Base-by-base conservation (phyloP, 345 rosid genomes). In the Melaleuca alternifolia region DNA sequence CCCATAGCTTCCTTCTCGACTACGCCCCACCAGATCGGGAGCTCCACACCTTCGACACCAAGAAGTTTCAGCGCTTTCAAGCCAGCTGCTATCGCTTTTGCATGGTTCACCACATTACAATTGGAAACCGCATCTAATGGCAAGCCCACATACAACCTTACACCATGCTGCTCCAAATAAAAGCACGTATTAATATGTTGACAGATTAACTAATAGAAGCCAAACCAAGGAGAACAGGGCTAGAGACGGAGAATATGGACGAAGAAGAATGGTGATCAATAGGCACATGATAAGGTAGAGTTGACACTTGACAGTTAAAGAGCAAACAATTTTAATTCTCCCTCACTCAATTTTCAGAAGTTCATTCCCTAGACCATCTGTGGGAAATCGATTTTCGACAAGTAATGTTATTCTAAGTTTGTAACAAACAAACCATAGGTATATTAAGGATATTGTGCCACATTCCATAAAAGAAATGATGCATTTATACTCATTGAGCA, bases 1-100 rank as follows among this genome's bases (percentile, higher is more conserved):
- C 97, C 99, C 89, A 90, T 90, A 56, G 91, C 92, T 90, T 93
- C 98, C 90, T 94, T 97, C 93, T 97, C 99, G n/a, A 86, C 99
- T 3, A 96, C 89, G 48, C 99, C 99, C 99, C 99, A 97, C 93
- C 97, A 97, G 26, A 96, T 89, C 0, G 98, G 98, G 85, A 97
- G 90, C 93, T 97, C 99, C 85, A 97, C 93, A 33, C 99, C 99
- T 85, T 96, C 93, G 5, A 97, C 94, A 56, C 98, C 99, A 61
- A 97, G 89, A 44, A 97, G 91, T 89, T 95, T 97, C 88, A 97
- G 89, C 81, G 99, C 99, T 91, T 88, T 95, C 56, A 97, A 92
- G 51, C 99, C 99, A 2, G 91, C 99, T 4, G 93, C 91, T 41
- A 97, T 92, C 1, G 99, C 99, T 92, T 91, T 95, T 10, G 90